Conservation (phyloP, 2,329 filamentous ascomycete species). For the Aspergillus fumigatiaffinis region DNA sequence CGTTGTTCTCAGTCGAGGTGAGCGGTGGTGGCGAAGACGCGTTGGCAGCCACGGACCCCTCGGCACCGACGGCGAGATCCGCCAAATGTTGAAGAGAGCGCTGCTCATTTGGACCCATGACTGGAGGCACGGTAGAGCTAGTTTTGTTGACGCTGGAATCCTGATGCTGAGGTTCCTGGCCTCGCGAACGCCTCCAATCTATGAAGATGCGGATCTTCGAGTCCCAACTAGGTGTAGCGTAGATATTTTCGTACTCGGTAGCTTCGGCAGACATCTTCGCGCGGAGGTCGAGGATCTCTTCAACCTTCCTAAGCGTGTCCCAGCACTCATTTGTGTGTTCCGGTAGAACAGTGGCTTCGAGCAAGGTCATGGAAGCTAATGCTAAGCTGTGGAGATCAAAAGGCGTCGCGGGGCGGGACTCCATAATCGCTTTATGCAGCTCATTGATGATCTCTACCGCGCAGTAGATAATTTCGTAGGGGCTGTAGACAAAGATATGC, state of each 20-base stretch:
- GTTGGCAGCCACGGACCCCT: constrained; percentile 33
- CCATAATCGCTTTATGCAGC: constrained; percentile 31
- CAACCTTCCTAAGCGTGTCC: constrained; percentile 47
- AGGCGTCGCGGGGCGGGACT: constrained; percentile 32
- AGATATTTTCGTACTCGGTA: constrained; percentile 37
- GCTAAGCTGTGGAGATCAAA: constrained; percentile 41
- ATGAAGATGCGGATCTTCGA: constrained; percentile 38
- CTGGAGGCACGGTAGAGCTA: constrained; percentile 24
- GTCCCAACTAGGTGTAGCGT: constrained; percentile 39
- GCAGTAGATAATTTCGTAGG: constrained; percentile 39
- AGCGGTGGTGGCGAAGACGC: constrained; percentile 26
- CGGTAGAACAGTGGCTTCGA: constrained; percentile 40
- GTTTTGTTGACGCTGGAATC: constrained; percentile 19
- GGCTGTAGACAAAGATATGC: constrained; percentile 40
- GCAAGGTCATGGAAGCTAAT: constrained; percentile 39
- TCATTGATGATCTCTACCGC: constrained; percentile 40
- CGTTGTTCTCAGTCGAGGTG: constrained; percentile 20
- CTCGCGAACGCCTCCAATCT: constrained; percentile 35
- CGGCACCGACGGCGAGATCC: constrained; percentile 42
- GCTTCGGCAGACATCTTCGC: constrained; percentile 27
- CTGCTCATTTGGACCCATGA: constrained; percentile 41
- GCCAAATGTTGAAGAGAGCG: constrained; percentile 43
- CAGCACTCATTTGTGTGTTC: constrained; percentile 38
- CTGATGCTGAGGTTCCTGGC: constrained; percentile 30
- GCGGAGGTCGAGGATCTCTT: constrained; percentile 46